Evolutionary conservation across 805 yeast genomes (phyloP), one percentile per base, ranked within the genome.

Genomic region (Teunomyces funiuensis): DNA sequence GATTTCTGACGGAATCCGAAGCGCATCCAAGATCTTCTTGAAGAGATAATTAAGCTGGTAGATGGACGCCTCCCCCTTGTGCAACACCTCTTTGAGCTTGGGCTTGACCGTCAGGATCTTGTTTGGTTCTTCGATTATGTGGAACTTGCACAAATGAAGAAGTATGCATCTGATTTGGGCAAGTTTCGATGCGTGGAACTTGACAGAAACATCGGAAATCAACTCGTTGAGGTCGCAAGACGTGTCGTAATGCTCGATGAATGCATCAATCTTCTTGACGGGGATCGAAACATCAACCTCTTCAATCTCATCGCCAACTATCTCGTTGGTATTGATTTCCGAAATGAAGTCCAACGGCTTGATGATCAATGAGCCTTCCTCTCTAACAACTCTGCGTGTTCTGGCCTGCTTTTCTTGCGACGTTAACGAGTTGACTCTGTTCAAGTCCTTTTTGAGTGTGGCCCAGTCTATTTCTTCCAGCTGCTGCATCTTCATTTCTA

Each of bases 21-120:
- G 66, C 0, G 83, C 72, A 40, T 76, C 80, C 36, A 91, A 79
- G 68, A 93, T 77, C 44, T 79, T 77, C 46, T 82, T 81, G 60
- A 88, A 85, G 15, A 88, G 63, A 69, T 85, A 80, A 7, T 93
- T 88, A 42, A 91, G 60, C 55, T 88, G 95, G 50, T 77, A 83
- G 1, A 88, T 63, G 40, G 74, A 80, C 38, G 81, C 91, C 54
- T 71, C 77, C 45, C 75, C 76, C 43, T 65, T 65, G 43, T 54
- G 55, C 57, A 79, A 61, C 3, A 77, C 57, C 43, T 68, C 73
- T 28, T 59, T 61, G 33, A 77, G 55, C 44, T 69, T 71, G 4
- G 73, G 71, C 28, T 69, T 71, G 16, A 47, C 40, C 46, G 63
- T 71, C 59, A 57, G 61, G 17, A 69, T 66, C 33, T 59, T 60